A percentile compares a stretch with the other conserved stretches of the same genome.
Conservation (phyloP, 169 alveolate species). For the Cyclospora cayetanensis region DNA sequence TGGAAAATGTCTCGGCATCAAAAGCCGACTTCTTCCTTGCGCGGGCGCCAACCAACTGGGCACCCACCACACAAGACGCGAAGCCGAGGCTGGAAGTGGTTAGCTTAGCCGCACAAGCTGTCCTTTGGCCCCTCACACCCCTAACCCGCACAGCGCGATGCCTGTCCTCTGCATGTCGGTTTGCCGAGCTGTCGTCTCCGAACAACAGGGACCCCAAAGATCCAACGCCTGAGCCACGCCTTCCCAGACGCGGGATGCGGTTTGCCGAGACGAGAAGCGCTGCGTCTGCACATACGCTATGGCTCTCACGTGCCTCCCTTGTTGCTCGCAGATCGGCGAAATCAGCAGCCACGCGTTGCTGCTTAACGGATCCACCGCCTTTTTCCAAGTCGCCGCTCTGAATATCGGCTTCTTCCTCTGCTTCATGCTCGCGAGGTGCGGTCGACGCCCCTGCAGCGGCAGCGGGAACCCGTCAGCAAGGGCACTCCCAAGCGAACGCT, state of each 20-base stretch:
- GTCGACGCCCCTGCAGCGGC: too few relatives aligned
- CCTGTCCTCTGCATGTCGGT: too few relatives aligned
- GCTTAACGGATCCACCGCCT: constrained; percentile 48
- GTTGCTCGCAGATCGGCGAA: constrained; percentile 30
- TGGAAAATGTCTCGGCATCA: constrained; percentile 41
- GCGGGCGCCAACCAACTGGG: constrained; percentile 40
- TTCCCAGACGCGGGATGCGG: neutral
- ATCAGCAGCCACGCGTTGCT: constrained; percentile 46
- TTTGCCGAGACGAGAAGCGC: neutral
- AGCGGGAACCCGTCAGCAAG: too few relatives aligned
- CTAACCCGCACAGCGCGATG: too few relatives aligned
- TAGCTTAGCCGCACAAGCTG: neutral
- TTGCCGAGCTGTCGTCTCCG: too few relatives aligned
- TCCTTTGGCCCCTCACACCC: too few relatives aligned
- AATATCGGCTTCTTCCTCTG: constrained; percentile 64
- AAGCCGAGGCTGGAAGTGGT: constrained; percentile 59
- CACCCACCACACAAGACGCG: constrained; percentile 43
- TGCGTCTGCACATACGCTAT: neutral
- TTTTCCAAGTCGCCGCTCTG: constrained; percentile 48
- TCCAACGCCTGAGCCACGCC: neutral
- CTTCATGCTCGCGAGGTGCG: constrained; percentile 69
- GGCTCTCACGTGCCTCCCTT: neutral
- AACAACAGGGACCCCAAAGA: too few relatives aligned
- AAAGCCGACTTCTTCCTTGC: constrained; percentile 52
- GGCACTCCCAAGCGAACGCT: neutral